These are phyloP conservation scores for Leccinum pachyderme DNA, from an alignment of 1,284 basidiomycete species.

Conservation along the genomic window DNA sequence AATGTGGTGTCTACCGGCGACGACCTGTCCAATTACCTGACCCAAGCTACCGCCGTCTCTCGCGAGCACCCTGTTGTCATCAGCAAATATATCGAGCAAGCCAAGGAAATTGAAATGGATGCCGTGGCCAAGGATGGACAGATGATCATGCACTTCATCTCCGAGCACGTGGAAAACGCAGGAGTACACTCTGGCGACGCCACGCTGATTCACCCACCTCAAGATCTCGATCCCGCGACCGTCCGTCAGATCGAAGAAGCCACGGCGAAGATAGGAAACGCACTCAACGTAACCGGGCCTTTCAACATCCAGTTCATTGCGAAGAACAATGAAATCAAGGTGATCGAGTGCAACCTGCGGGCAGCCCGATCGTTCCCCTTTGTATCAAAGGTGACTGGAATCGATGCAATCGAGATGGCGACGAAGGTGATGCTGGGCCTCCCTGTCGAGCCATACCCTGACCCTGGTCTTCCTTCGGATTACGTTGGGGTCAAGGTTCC, in stretches of 20 bases:
- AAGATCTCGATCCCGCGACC: constrained; percentile 96
- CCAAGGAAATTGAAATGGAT: constrained; percentile 99
- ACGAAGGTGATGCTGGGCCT: constrained; percentile 97
- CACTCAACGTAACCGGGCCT: constrained; percentile 97
- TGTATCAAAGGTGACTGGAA: constrained; percentile 96
- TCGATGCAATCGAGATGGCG: constrained; percentile 97
- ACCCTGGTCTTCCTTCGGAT: constrained; percentile 80
- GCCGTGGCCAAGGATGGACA: constrained; percentile 96
- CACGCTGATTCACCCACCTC: constrained; percentile 95
- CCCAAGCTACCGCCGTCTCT: constrained; percentile 95
- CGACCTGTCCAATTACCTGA: constrained; percentile 89
- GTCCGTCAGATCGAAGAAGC: constrained; percentile 96
- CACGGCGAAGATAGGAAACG: constrained; percentile 95
- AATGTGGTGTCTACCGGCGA: constrained; percentile 95
- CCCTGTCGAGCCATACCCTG: constrained; percentile 89
- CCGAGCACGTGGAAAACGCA: constrained; percentile 99
- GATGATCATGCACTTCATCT: constrained; percentile 99
- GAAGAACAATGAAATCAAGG: constrained; percentile 99
- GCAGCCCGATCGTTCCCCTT: constrained; percentile 99
- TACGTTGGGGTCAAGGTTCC: constrained; percentile 99
- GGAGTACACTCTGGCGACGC: constrained; percentile 87
- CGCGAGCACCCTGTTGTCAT: constrained; percentile 98
- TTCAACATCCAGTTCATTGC: constrained; percentile 99
- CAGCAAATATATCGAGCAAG: constrained; percentile 98
- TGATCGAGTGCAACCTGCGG: constrained; percentile 98